phyloP scores from a whole-genome alignment of 75 land plant species.

The Larix kaempferi region DNA sequence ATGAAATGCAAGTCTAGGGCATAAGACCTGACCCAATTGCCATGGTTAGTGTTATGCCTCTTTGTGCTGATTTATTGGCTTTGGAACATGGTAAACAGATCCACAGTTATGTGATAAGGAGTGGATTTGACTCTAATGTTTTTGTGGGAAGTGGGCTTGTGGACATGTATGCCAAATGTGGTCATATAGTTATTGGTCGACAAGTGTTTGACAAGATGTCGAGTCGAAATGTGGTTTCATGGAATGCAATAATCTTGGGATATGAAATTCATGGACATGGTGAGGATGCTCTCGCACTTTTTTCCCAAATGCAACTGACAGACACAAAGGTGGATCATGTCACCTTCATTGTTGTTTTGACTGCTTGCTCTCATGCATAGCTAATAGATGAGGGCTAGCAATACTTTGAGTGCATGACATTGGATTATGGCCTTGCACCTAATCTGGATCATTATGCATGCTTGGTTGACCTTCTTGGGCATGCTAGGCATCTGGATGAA shows the following conservation, averaged over 20 bases:
- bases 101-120: conserved; percentile 23
- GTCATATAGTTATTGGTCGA: background rate
- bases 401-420: no score
- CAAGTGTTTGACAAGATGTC: conserved; percentile 14
- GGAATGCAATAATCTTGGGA: conserved; percentile 18
- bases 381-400: no score
- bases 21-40: conserved; percentile 18
- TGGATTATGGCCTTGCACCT: conserved; percentile 2
- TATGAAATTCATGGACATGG: conserved; percentile 8
- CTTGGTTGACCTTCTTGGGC: conserved; percentile 5
- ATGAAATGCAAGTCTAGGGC: conserved; percentile 14
- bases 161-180: conserved; percentile 21
- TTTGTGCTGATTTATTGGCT: conserved; percentile 6
- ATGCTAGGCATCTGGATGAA: conserved; percentile 4
- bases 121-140: conserved; percentile 14
- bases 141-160: conserved; percentile 15
- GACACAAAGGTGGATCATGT: conserved; percentile 6
- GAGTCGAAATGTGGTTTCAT: conserved; percentile 24
- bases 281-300: conserved; percentile 18
- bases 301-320: conserved; percentile 1
- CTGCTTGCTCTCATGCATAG: conserved; percentile 14
- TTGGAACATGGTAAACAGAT: conserved; percentile 17
- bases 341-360: conserved; percentile 18
- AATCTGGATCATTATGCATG: background rate
- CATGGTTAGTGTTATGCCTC: conserved; percentile 18